Percentiles rank a stretch among this genome's conserved stretches.
Evolutionary conservation across 2,329 filamentous ascomycete genomes (phyloP).

Genomic region (Claviceps pusilla): DNA sequence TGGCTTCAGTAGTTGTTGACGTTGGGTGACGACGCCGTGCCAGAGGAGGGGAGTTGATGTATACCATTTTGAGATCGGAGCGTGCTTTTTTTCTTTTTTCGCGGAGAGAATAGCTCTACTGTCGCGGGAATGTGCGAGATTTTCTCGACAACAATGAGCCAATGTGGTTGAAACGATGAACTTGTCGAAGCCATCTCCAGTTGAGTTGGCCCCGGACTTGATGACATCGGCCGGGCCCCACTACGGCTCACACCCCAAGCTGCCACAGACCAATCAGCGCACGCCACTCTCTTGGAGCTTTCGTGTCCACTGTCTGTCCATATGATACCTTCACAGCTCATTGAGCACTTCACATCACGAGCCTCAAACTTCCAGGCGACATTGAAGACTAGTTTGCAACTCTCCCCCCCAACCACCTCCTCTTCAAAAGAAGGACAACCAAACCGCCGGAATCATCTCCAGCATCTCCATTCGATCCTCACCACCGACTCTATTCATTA

Average conservation of each 20-base stretch:
- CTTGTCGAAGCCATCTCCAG: neutral
- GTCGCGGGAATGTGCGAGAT: neutral
- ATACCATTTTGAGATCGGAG: neutral
- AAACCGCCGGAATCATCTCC: no score
- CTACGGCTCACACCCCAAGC: neutral
- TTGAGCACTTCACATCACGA: neutral
- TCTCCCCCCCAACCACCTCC: no score
- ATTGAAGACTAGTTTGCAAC: no score
- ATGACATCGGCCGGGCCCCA: neutral
- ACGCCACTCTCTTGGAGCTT: constrained; percentile 17
- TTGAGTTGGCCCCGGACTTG: neutral
- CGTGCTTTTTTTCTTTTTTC: no score
- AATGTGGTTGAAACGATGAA: neutral
- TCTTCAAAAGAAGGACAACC: no score
- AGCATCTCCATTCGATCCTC: no score
- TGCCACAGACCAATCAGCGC: constrained; percentile 18
- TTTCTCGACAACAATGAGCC: neutral
- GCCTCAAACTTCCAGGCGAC: neutral
- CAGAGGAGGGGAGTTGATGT: neutral
- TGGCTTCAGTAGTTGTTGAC: neutral
- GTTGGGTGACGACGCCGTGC: no score
- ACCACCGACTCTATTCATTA: no score
- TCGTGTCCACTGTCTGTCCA: constrained; percentile 16
- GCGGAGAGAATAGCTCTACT: neutral
- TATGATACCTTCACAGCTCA: neutral